A percentile compares a stretch with the other conserved stretches of the same genome.
phyloP scores from a whole-genome alignment of 2,329 filamentous ascomycete genomes.

The Emmonsia crescens region DNA sequence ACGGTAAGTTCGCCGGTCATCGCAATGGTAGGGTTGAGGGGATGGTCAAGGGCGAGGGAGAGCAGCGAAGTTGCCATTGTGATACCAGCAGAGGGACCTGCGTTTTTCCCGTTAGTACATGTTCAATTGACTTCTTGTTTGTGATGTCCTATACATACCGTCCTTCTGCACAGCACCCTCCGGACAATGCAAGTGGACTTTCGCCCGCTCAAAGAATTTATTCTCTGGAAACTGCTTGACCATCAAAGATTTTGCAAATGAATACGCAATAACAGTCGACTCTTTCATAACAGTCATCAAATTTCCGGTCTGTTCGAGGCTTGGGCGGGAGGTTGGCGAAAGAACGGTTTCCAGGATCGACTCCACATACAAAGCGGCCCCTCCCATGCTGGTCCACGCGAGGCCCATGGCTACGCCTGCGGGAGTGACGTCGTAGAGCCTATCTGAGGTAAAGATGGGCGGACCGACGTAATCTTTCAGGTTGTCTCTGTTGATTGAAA shows the following conservation, averaged over 20 bases:
- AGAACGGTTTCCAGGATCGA: conserved; percentile 84
- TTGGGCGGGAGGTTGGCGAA: conserved; percentile 59
- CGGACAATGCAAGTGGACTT: conserved; percentile 89
- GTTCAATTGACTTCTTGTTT: not conserved
- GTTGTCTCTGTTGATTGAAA: conserved; percentile 77
- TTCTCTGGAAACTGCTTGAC: conserved; percentile 79
- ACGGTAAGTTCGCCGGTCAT: conserved; percentile 98
- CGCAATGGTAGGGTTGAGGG: conserved; percentile 74
- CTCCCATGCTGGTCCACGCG: conserved; percentile 95
- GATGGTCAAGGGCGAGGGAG: conserved; percentile 67
- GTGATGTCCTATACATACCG: conserved; percentile 36
- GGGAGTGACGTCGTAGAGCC: conserved; percentile 86
- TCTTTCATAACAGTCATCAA: conserved; percentile 97
- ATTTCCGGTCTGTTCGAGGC: conserved; percentile 86
- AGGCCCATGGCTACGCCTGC: conserved; percentile 95
- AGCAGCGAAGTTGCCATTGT: conserved; percentile 95
- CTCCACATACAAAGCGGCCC: conserved; percentile 92
- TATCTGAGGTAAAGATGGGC: conserved; percentile 88
- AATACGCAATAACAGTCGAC: conserved; percentile 89
- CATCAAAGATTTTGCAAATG: conserved; percentile 83
- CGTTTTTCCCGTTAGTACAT: conserved; percentile 9
- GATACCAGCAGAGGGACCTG: conserved; percentile 74
- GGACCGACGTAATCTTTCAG: conserved; percentile 95
- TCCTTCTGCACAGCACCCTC: conserved; percentile 96
- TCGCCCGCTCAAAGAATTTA: conserved; percentile 90